phyloP scores from a whole-genome alignment of 768 basidiomycete genomes.

The Boletus insuetus region DNA sequence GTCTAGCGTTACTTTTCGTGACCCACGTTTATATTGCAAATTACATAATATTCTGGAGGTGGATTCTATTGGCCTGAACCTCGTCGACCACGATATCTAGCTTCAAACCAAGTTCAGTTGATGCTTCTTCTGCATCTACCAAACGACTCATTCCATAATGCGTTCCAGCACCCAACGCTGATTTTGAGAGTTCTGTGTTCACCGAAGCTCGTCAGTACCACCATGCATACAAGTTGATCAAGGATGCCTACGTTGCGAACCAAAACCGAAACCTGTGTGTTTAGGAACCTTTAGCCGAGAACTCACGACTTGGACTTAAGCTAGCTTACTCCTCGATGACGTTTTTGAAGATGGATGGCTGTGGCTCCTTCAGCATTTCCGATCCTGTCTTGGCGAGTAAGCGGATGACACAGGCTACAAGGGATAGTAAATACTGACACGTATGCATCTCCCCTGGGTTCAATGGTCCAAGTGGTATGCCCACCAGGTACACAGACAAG shows the following conservation, averaged over 20 bases:
- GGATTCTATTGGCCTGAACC: no score
- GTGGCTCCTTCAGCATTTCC: constrained; percentile 1
- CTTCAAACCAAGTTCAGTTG: no score
- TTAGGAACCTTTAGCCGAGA: neutral
- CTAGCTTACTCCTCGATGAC: neutral
- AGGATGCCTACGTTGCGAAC: constrained; percentile 1
- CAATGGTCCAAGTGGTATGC: neutral
- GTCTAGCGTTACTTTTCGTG: no score
- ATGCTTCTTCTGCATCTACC: neutral
- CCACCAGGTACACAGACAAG: neutral
- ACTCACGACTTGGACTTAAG: neutral
- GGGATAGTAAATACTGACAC: neutral
- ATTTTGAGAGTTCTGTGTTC: neutral
- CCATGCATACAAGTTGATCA: neutral
- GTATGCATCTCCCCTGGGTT: neutral
- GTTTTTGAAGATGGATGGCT: neutral
- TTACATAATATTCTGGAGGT: no score
- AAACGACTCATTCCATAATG: neutral
- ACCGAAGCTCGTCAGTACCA: neutral
- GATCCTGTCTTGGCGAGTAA: neutral
- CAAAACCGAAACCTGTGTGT: neutral
- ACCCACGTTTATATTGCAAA: no score
- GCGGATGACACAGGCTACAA: neutral
- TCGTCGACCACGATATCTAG: no score
- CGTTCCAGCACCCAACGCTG: neutral